A percentile compares a stretch with the other conserved stretches of the same genome.
These are phyloP conservation scores for Neoboletus magnificus DNA, from an alignment of 768 basidiomycete genomes.

Conservation along the genomic window DNA sequence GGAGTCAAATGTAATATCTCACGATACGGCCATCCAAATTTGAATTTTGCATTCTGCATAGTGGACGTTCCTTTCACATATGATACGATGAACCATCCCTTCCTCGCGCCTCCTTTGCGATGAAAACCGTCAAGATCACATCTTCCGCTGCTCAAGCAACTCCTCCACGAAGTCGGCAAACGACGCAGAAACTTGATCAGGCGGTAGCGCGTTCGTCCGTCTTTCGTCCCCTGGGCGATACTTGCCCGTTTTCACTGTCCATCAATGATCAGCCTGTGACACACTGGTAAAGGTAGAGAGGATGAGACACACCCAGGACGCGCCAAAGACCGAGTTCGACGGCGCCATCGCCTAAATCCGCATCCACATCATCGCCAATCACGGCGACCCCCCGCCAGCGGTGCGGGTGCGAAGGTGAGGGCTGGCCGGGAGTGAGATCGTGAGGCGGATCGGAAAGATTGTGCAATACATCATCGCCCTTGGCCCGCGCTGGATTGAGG, in stretches of 20 bases:
- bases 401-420: too few species aligned
- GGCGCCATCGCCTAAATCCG: constrained; percentile 64
- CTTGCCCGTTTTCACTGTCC: constrained; percentile 63
- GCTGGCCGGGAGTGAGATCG: neutral
- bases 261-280: neutral
- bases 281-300: too few species aligned
- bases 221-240: constrained; percentile 60
- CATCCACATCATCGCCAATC: constrained; percentile 64
- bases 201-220: constrained; percentile 36
- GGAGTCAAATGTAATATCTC: neutral
- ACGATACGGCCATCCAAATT: too few species aligned
- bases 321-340: constrained; percentile 58
- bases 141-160: constrained; percentile 24
- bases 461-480: neutral
- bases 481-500: neutral
- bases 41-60: neutral
- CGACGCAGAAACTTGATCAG: constrained; percentile 51
- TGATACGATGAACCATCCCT: neutral
- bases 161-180: constrained; percentile 56
- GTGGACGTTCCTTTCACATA: neutral
- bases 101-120: neutral
- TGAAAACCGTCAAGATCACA: neutral
- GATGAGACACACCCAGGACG: constrained; percentile 50
- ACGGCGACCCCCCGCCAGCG: constrained; percentile 37
- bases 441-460: neutral